Conservation (phyloP, 371 early-diverging fungal species). For the Haplosporangium sp. region DNA sequence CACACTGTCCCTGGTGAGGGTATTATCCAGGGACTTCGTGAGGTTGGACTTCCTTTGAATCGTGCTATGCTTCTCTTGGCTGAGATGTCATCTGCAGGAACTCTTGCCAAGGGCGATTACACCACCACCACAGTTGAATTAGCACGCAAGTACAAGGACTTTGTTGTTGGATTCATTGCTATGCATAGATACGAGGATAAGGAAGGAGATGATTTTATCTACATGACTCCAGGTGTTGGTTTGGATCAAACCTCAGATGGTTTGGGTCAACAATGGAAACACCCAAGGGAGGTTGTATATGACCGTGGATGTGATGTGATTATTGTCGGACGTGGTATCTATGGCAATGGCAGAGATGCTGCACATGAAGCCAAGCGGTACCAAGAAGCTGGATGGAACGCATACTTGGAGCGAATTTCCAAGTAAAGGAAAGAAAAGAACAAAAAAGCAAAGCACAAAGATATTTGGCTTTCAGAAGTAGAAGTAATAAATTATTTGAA, state of each 20-base stretch:
- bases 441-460: too few species aligned
- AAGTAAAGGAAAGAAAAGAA: slow-evolving; percentile 13
- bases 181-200: slow-evolving; percentile 73
- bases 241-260: slow-evolving; percentile 86
- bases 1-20: slow-evolving; percentile 97
- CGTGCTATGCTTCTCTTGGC: slow-evolving; percentile 91
- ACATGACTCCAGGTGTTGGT: slow-evolving; percentile 96
- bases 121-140: slow-evolving; percentile 88
- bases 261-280: slow-evolving; percentile 95
- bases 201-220: slow-evolving; percentile 84
- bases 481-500: slow-evolving; percentile 6
- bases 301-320: slow-evolving; percentile 92
- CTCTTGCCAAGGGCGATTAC: slow-evolving; percentile 84
- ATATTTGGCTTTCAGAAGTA: too few species aligned
- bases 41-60: slow-evolving; percentile 84
- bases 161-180: slow-evolving; percentile 96
- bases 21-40: slow-evolving; percentile 90
- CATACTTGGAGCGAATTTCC: slow-evolving; percentile 79
- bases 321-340: slow-evolving; percentile 97
- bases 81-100: slow-evolving; percentile 96
- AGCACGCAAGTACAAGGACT: slow-evolving; percentile 88
- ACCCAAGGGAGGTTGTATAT: slow-evolving; percentile 88
- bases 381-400: slow-evolving; percentile 94
- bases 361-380: slow-evolving; percentile 83
- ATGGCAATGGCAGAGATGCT: slow-evolving; percentile 82